phyloP scores from a whole-genome alignment of 805 yeast species.

The Saturnispora dispora region DNA sequence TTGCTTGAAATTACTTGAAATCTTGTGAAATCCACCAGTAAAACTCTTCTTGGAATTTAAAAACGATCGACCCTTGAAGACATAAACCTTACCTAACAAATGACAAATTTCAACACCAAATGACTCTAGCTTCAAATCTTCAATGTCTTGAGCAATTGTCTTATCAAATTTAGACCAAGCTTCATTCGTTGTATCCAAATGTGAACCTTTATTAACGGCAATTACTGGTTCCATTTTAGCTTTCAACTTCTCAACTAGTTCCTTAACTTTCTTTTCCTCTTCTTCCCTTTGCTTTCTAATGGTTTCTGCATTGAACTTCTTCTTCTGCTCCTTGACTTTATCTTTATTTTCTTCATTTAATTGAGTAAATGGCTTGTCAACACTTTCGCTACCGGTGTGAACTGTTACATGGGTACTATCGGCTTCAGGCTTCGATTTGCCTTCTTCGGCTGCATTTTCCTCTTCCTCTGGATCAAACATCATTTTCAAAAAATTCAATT shows the following conservation, averaged over 20 bases:
- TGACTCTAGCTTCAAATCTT: slow-evolving; percentile 69
- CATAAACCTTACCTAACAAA: slow-evolving; percentile 61
- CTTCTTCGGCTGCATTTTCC: slow-evolving; percentile 34
- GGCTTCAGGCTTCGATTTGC: slow-evolving; percentile 1
- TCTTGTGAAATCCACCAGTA: slow-evolving; percentile 46
- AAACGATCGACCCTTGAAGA: slow-evolving; percentile 54
- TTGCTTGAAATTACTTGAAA: slow-evolving; percentile 62
- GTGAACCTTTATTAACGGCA: slow-evolving; percentile 28
- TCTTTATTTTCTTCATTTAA: slow-evolving; percentile 11
- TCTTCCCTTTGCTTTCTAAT: slow-evolving; percentile 25
- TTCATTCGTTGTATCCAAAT: slow-evolving; percentile 31
- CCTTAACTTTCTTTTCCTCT: slow-evolving; percentile 42
- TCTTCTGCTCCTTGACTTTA: slow-evolving; percentile 9
- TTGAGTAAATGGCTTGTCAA: slow-evolving; percentile 8
- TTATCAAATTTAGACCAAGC: slow-evolving; percentile 44
- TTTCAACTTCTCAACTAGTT: slow-evolving; percentile 48
- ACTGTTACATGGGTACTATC: slow-evolving; percentile 6
- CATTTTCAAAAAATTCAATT: slow-evolving; percentile 68
- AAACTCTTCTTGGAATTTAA: slow-evolving; percentile 60
- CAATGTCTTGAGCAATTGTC: slow-evolving; percentile 74
- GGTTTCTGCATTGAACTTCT: slow-evolving; percentile 19
- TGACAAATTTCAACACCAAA: slow-evolving; percentile 79
- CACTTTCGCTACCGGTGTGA: slow-evolving; percentile 4
- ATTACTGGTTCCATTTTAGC: slow-evolving; percentile 32
- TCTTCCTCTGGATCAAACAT: slow-evolving; percentile 35